Percentiles rank a stretch among this genome's conserved stretches.
Evolutionary conservation across 75 land plant species (phyloP).

Genomic region (Ceratopteris richardii): DNA sequence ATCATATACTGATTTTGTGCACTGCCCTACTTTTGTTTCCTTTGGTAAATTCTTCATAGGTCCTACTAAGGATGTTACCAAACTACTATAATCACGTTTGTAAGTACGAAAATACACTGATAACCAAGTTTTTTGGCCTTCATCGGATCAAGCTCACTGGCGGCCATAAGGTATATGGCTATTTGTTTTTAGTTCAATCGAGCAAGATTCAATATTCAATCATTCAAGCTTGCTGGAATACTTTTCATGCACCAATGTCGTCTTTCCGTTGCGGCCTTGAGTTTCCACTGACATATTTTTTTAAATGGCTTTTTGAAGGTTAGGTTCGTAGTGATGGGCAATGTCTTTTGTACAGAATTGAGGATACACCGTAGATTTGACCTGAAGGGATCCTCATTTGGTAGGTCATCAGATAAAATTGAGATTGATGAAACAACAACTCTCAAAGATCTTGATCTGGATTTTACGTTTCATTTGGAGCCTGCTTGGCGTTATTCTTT

Average conservation of each 20-base stretch:
- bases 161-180: slow-evolving; percentile 82
- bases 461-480: slow-evolving; percentile 82
- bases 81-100: slow-evolving; percentile 77
- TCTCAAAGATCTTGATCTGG: slow-evolving; percentile 90
- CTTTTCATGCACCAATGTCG: too few relatives aligned
- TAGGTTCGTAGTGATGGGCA: slow-evolving; percentile 99
- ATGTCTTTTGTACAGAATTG: slow-evolving; percentile 97
- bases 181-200: slow-evolving; percentile 1
- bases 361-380: slow-evolving; percentile 94
- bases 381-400: slow-evolving; percentile 88
- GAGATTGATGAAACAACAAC: slow-evolving; percentile 97
- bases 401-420: slow-evolving; percentile 89
- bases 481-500: slow-evolving; percentile 91
- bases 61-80: slow-evolving; percentile 85
- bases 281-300: neutral
- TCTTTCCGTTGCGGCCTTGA: neutral
- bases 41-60: slow-evolving; percentile 30
- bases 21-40: neutral
- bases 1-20: neutral
- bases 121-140: slow-evolving; percentile 98
- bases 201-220: too few relatives aligned
- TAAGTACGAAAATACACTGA: slow-evolving; percentile 78
- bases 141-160: slow-evolving; percentile 96
- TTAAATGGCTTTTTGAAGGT: slow-evolving; percentile 49
- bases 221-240: too few relatives aligned